Evolutionary conservation across 805 yeast genomes (phyloP).

Genomic region (Candida coquimbonensis): DNA sequence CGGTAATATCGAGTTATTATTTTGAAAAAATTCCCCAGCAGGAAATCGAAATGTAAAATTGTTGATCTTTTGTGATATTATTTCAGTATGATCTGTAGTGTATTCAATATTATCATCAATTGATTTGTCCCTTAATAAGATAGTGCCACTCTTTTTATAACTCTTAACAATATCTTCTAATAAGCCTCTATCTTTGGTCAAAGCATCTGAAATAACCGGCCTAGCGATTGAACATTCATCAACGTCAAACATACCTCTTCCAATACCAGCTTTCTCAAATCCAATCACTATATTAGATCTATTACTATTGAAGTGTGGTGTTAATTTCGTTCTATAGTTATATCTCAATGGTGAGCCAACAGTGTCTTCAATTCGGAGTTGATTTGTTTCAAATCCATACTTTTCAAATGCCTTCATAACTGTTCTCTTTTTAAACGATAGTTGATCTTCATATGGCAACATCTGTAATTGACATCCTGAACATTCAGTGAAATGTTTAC

Average conservation of each 20-base stretch:
- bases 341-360: constrained; percentile 70
- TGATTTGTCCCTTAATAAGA: constrained; percentile 74
- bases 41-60: constrained; percentile 76
- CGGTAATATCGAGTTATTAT: constrained; percentile 88
- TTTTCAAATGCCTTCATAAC: constrained; percentile 74
- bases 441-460: constrained; percentile 63
- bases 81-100: constrained; percentile 67
- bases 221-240: constrained; percentile 92
- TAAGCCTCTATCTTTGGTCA: constrained; percentile 54
- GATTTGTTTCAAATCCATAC: constrained; percentile 49
- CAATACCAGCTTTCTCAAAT: constrained; percentile 57
- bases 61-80: constrained; percentile 65
- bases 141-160: constrained; percentile 79
- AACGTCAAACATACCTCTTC: constrained; percentile 56
- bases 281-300: constrained; percentile 54
- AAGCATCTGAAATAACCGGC: constrained; percentile 61
- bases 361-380: constrained; percentile 52
- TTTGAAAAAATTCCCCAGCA: constrained; percentile 96
- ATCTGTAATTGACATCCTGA: constrained; percentile 93
- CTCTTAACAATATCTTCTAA: constrained; percentile 35
- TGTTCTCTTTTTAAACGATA: constrained; percentile 60
- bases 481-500: constrained; percentile 76
- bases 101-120: constrained; percentile 39
- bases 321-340: constrained; percentile 80
- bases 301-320: constrained; percentile 90